A percentile compares a stretch with the other conserved stretches of the same genome.
These are phyloP conservation scores for Aspergillus panamensis DNA, from an alignment of 495 filamentous ascomycete species.

Conservation along the genomic window DNA sequence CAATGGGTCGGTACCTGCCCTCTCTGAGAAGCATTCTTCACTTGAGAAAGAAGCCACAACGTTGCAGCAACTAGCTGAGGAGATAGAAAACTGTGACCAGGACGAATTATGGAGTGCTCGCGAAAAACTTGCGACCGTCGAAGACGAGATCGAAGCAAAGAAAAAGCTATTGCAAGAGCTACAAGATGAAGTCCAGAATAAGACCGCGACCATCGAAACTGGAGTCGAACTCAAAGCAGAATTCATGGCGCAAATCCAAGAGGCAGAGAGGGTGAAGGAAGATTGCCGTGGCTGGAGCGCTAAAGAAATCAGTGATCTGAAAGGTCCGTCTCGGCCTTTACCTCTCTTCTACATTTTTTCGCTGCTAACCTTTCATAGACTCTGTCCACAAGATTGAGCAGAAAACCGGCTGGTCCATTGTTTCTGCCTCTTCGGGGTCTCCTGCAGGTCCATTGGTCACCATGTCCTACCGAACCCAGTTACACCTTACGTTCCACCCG, in stretches of 20 bases:
- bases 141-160: conserved; percentile 66
- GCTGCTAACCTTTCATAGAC: conserved; percentile 39
- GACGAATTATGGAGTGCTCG: conserved; percentile 68
- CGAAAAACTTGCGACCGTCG: conserved; percentile 57
- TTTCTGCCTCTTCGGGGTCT: conserved; percentile 49
- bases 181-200: conserved; percentile 57
- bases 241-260: conserved; percentile 68
- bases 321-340: conserved; percentile 50
- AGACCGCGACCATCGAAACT: conserved; percentile 56
- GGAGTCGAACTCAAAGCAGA: conserved; percentile 62
- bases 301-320: conserved; percentile 68
- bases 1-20: conserved; percentile 57
- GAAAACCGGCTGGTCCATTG: conserved; percentile 72
- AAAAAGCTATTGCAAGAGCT: conserved; percentile 60
- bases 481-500: conserved; percentile 74
- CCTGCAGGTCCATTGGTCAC: conserved; percentile 55
- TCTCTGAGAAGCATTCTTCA: conserved; percentile 55
- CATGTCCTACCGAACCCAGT: conserved; percentile 73
- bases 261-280: conserved; percentile 80
- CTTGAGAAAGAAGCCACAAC: conserved; percentile 60
- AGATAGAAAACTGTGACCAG: conserved; percentile 74
- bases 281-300: conserved; percentile 86
- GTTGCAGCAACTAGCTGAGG: conserved; percentile 66
- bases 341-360: neutral
- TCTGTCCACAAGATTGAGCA: conserved; percentile 66